Evolutionary conservation across 1,284 basidiomycete genomes (phyloP).

Genomic region (Farysia itapuensis): DNA sequence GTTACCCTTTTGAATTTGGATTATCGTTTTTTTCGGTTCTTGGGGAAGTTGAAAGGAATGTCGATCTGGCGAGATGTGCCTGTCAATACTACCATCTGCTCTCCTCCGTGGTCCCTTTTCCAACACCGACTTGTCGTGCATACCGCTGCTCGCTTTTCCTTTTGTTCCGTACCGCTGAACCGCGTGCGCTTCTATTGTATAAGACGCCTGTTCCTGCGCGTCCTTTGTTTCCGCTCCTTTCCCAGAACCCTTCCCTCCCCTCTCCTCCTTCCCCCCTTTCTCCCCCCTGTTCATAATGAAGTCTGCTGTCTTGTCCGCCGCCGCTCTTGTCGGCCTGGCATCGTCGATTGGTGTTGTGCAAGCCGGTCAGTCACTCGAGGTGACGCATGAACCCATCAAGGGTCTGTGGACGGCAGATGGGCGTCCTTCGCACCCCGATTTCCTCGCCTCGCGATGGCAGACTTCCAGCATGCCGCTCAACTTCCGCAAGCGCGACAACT

Average conservation of each 20-base stretch:
- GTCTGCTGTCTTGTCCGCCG: constrained; percentile 2
- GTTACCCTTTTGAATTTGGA: too few relatives aligned
- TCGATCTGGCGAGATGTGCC: too few relatives aligned
- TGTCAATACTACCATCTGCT: too few relatives aligned
- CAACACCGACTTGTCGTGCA: too few relatives aligned
- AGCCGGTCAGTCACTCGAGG: constrained; percentile 21
- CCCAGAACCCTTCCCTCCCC: neutral
- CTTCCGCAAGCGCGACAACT: constrained; percentile 26
- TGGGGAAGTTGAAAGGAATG: too few relatives aligned
- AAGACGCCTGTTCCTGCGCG: neutral
- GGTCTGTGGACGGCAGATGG: constrained; percentile 22
- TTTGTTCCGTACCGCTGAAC: too few relatives aligned
- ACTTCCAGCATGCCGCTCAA: constrained; percentile 25
- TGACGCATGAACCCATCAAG: constrained; percentile 26
- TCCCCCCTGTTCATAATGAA: constrained; percentile 13
- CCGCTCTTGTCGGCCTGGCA: constrained; percentile 18
- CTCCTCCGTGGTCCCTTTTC: too few relatives aligned
- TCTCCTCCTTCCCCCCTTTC: neutral
- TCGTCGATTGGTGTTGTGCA: neutral
- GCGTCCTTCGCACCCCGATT: constrained; percentile 14
- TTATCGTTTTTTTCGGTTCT: too few relatives aligned
- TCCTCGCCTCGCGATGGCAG: constrained; percentile 28
- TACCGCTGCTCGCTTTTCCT: too few relatives aligned
- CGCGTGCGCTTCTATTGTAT: too few relatives aligned
- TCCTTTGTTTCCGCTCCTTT: neutral